Base-by-base conservation (phyloP, 768 basidiomycete genomes). In the Lentinula lateritia region DNA sequence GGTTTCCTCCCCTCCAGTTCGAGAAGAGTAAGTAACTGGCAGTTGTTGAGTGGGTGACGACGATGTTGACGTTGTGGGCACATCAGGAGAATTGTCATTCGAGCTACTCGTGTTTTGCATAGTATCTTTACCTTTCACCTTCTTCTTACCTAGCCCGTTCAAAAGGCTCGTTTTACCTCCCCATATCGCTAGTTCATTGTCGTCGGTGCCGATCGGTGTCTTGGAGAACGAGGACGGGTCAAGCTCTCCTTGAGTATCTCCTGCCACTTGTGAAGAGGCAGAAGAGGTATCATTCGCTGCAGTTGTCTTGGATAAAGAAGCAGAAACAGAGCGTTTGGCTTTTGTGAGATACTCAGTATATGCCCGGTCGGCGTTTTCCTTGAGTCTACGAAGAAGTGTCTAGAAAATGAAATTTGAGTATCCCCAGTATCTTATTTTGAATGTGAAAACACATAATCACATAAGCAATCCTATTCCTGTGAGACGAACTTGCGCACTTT, bases 131-230 rank as follows among this genome's bases (percentile, higher is more conserved):
- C 65, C 62, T 69, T 67, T 48, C 50, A 54, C 62, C 67, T 76
- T 61, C 34, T 35, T 60, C 56, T 42, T 43, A n/a, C 39, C 36
- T 1, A 36, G 7, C 28, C 73, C 66, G 58, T 74, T 72, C 16
- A 83, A 62, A 7, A 83, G 73, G 34, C 76, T 74, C 58, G 75
- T 79, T 66, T 83, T 81, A 7, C 82, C 83, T 15, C 82, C 82
- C 58, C 83, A 84, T 28, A 84, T 80, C 6, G 81, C 81, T 3
- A 84, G 72, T 61, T 82, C 80, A 61, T 81, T 74, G 54, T 78
- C 76, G 20, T 74, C 67, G 42, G 76, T 76, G 28, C 61, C 70
- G 48, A 54, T 43, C 32, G 63, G 69, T 36, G 60, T 58, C 42
- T 18, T 64, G 41, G 56, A 53, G 50, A 64, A 52, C 34, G 48